Percentiles rank a stretch among this genome's conserved stretches.
Conservation (phyloP, 1,139 yeast genomes). For the Diutina mesorugosa region DNA sequence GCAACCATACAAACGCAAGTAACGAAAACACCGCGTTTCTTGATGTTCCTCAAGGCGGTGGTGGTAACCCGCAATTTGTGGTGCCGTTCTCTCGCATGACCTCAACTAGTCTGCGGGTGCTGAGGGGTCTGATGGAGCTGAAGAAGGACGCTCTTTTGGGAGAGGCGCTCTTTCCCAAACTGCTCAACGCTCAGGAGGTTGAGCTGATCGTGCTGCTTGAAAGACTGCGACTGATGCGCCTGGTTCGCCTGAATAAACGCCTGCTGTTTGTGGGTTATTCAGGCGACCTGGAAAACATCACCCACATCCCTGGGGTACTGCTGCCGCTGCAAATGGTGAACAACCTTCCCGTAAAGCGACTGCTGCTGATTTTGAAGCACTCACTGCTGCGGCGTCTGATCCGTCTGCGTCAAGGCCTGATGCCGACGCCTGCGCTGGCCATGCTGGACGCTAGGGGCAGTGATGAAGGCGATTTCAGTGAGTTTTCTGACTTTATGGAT, state of each 20-base stretch:
- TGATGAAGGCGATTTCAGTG: neutral
- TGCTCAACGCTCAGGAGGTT: slow-evolving; percentile 52
- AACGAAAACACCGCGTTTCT: neutral
- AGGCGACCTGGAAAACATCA: slow-evolving; percentile 34
- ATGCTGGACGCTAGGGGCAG: neutral
- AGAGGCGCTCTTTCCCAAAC: slow-evolving; percentile 61
- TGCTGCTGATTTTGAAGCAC: slow-evolving; percentile 25
- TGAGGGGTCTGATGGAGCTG: neutral
- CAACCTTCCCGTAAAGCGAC: slow-evolving; percentile 18
- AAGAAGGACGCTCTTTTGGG: slow-evolving; percentile 23
- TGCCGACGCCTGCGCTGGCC: neutral
- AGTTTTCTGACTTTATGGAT: slow-evolving; percentile 1
- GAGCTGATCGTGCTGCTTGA: slow-evolving; percentile 65
- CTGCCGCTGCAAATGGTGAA: slow-evolving; percentile 11
- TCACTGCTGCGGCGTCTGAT: neutral
- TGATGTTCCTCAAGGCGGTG: neutral
- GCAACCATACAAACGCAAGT: neutral
- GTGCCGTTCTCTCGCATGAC: neutral
- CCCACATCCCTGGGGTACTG: slow-evolving; percentile 13
- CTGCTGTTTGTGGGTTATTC: slow-evolving; percentile 32
- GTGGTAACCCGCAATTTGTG: neutral
- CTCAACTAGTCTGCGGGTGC: neutral
- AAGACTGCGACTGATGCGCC: slow-evolving; percentile 49
- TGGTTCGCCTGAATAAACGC: slow-evolving; percentile 24
- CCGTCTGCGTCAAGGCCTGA: neutral